phyloP scores from a whole-genome alignment of 441 rosid species.

The Pelargonium hybrid region DNA sequence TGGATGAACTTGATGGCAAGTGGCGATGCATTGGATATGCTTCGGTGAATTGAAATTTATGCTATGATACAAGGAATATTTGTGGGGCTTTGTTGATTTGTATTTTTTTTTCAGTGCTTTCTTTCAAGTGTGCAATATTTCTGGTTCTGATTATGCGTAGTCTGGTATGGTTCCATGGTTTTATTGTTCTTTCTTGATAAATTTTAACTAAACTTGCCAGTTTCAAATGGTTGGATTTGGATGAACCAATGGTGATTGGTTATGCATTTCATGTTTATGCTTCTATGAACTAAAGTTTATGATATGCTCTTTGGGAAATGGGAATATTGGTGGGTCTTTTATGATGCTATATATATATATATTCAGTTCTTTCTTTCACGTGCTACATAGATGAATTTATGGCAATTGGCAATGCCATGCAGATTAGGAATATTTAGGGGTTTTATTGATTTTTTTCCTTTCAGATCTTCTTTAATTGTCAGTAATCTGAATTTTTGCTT shows the following conservation, averaged over 20 bases:
- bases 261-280: not conserved
- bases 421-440: not conserved
- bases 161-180: not conserved
- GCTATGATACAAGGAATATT: not conserved
- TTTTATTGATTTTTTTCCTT: not conserved
- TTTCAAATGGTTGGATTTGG: constrained; percentile 33
- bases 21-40: too few relatives aligned
- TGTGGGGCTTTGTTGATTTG: not conserved
- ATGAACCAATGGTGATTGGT: constrained; percentile 14
- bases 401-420: not conserved
- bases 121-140: not conserved
- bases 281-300: not conserved
- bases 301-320: constrained; percentile 23
- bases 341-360: too few relatives aligned
- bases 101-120: not conserved
- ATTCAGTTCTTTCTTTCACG: too few relatives aligned
- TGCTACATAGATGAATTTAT: too few relatives aligned
- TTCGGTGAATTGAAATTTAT: too few relatives aligned
- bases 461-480: not conserved
- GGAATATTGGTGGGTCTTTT: constrained; percentile 46
- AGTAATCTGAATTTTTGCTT: not conserved
- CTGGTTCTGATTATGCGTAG: not conserved
- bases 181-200: not conserved
- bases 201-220: not conserved
- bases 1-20: not conserved